phyloP scores from a whole-genome alignment of 768 basidiomycete genomes.

The Boletus pseudopeckii region DNA sequence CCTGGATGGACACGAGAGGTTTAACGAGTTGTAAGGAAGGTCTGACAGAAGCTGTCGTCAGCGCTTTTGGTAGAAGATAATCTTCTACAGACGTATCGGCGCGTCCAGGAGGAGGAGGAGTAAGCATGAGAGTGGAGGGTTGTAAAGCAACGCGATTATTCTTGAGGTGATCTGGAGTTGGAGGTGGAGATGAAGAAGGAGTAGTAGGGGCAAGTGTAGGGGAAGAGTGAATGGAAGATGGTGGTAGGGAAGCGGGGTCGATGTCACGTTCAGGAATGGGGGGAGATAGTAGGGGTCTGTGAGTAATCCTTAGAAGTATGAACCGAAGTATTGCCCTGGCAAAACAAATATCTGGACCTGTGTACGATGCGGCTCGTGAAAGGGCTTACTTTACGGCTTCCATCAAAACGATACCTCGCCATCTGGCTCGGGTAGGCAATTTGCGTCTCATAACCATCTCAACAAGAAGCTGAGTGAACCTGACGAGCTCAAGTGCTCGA shows the following conservation, averaged over 20 bases:
- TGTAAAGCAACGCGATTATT: conserved; percentile 72
- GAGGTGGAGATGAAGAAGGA: conserved; percentile 50
- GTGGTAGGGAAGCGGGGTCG: conserved; percentile 66
- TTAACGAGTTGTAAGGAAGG: conserved; percentile 65
- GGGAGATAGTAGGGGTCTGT: conserved; percentile 69
- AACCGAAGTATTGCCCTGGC: conserved; percentile 73
- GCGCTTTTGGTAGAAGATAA: conserved; percentile 76
- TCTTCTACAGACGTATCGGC: conserved; percentile 67
- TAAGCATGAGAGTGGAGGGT: conserved; percentile 55
- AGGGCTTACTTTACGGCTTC: conserved; percentile 79
- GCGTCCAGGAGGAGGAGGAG: conserved; percentile 46
- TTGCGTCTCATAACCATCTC: conserved; percentile 87
- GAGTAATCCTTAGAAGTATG: conserved; percentile 68
- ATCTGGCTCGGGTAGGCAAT: conserved; percentile 58
- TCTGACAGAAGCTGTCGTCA: conserved; percentile 69
- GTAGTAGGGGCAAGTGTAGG: conserved; percentile 61
- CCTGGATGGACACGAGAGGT: conserved; percentile 56
- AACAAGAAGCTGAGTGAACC: conserved; percentile 77
- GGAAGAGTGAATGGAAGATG: conserved; percentile 50
- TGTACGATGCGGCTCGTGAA: not conserved
- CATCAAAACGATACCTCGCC: conserved; percentile 73
- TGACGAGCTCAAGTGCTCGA: conserved; percentile 69
- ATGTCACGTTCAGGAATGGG: conserved; percentile 87
- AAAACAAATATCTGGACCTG: conserved; percentile 10
- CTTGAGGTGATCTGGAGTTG: conserved; percentile 75